Evolutionary conservation across 2,329 filamentous ascomycete species (phyloP).

Genomic region (Xylaria sp.): DNA sequence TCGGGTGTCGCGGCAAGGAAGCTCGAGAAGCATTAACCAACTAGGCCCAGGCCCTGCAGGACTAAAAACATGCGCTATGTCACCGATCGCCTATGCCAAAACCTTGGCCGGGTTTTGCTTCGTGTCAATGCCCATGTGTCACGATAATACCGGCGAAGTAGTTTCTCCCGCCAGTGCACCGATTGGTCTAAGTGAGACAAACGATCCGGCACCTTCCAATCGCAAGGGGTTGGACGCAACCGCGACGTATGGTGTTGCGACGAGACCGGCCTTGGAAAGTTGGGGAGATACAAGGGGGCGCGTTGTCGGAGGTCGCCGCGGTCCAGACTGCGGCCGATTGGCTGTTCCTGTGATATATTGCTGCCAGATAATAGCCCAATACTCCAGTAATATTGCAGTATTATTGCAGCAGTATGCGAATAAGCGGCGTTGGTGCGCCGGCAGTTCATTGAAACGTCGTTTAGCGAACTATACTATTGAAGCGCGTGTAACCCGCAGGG

Average conservation of each 20-base stretch:
- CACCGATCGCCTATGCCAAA: not conserved
- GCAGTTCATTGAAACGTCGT: not conserved
- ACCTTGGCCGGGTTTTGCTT: not conserved
- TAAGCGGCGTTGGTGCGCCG: not conserved
- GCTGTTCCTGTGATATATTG: not conserved
- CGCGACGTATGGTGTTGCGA: not conserved
- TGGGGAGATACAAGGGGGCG: not conserved
- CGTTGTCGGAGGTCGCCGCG: conserved; percentile 1
- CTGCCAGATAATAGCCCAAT: not conserved
- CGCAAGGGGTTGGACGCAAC: not conserved
- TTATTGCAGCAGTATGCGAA: not conserved
- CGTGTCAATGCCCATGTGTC: not conserved
- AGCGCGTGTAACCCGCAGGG: not conserved
- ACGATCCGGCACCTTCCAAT: not conserved
- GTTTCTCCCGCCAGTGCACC: not conserved
- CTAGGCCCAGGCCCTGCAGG: not conserved
- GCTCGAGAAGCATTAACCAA: not conserved
- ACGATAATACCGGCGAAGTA: conserved; percentile 6
- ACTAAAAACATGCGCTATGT: not conserved
- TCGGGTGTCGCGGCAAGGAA: not conserved
- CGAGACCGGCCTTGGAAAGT: not conserved
- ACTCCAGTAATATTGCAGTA: not conserved
- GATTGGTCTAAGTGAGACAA: not conserved
- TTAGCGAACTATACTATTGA: not conserved
- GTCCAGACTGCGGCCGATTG: not conserved